These are phyloP conservation scores for Exophiala alcalophila DNA, from an alignment of 2,329 filamentous ascomycete genomes.

Conservation along the genomic window DNA sequence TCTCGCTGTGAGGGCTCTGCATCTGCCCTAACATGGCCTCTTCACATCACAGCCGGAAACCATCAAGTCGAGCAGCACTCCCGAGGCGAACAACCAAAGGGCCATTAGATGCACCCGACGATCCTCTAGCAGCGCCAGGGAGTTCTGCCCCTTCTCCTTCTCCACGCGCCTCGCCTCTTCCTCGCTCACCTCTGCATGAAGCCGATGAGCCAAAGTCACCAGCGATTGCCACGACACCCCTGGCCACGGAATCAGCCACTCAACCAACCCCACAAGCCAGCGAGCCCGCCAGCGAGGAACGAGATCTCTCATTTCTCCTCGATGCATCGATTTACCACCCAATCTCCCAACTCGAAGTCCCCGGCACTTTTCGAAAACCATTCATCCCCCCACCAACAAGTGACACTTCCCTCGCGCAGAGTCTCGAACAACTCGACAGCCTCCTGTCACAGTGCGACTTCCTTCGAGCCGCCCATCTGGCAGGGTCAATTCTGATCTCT, in stretches of 20 bases:
- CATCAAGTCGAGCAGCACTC: constrained; percentile 33
- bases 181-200: constrained; percentile 5
- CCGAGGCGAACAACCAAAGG: constrained; percentile 71
- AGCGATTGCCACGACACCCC: not conserved
- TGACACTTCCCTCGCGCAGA: constrained; percentile 51
- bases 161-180: not conserved
- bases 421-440: constrained; percentile 52
- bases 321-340: constrained; percentile 80
- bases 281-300: constrained; percentile 40
- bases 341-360: constrained; percentile 61
- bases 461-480: constrained; percentile 65
- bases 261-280: not conserved
- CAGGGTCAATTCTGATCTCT: constrained; percentile 43
- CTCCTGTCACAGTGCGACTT: constrained; percentile 74
- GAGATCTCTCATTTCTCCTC: constrained; percentile 78
- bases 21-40: constrained; percentile 13
- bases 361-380: constrained; percentile 66
- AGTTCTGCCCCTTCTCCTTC: constrained; percentile 11
- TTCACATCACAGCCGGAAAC: constrained; percentile 21
- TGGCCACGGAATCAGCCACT: not conserved
- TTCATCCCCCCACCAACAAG: constrained; percentile 59
- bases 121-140: constrained; percentile 53
- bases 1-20: too few relatives aligned
- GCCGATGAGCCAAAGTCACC: not conserved
- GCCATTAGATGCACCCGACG: constrained; percentile 66